These are phyloP conservation scores for Rhynchosporium secalis DNA, from an alignment of 2,329 filamentous ascomycete species.

Conservation along the genomic window DNA sequence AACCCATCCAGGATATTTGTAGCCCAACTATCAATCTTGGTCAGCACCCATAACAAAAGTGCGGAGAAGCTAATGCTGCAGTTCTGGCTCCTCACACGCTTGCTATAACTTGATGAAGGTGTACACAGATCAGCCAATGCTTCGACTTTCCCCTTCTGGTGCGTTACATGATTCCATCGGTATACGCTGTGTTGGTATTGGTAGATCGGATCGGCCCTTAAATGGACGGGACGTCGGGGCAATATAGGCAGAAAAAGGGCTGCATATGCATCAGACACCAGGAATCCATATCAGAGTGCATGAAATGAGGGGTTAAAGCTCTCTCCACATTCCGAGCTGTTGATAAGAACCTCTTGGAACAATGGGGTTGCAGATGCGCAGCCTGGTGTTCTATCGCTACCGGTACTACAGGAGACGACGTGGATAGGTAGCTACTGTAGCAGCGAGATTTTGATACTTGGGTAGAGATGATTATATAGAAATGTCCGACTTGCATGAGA, in stretches of 20 bases:
- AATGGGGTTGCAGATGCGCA: not conserved
- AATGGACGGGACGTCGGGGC: conserved; percentile 5
- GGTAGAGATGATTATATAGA: not conserved
- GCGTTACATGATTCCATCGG: conserved; percentile 11
- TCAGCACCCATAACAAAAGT: conserved; percentile 15
- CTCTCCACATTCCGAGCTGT: not conserved
- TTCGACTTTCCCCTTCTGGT: conserved; percentile 8
- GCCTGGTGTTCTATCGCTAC: not conserved
- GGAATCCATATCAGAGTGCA: not conserved
- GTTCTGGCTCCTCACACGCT: conserved; percentile 7
- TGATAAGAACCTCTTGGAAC: not conserved
- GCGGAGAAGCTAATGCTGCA: conserved; percentile 18
- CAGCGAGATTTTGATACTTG: not conserved
- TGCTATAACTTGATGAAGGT: conserved; percentile 1
- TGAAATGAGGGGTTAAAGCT: conserved; percentile 17
- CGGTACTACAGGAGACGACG: not conserved
- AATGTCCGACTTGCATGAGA: conserved; percentile 3
- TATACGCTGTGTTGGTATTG: conserved; percentile 5
- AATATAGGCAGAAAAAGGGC: conserved; percentile 18
- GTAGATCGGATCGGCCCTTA: conserved; percentile 2
- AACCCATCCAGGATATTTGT: not conserved
- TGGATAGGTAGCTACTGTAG: not conserved
- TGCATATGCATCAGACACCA: conserved; percentile 12
- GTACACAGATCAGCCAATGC: conserved; percentile 3
- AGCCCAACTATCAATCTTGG: conserved; percentile 16